Base-by-base conservation (phyloP, 148 eudicot species). In the Chenopodium formosanum region DNA sequence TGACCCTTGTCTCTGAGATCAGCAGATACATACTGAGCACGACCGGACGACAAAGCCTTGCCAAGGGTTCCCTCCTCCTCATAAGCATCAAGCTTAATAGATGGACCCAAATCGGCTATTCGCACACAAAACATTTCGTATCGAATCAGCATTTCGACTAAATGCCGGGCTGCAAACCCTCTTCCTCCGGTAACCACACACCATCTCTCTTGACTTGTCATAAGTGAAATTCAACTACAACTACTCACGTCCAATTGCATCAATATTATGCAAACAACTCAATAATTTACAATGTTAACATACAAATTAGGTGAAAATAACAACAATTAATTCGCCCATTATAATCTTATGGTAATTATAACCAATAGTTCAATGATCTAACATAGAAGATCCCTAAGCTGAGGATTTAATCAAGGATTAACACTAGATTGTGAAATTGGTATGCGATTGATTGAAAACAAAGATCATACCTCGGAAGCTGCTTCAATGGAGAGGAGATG, bases 181-280 rank as follows among this genome's bases (percentile, higher is more conserved):
- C 98, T 88, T 27, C 98, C 98, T n/a, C 97, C 98, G 2, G 98
- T 92, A 75, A 94, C 97, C 79, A 94, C 90, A 83, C 97, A 94
- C 98, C 96, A 94, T 79, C 85, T 88, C 87, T 90, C 91, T 84
- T 87, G 81, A 63, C 60, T 83, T n/a, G 76, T 78, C 88, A 86
- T 67, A 20, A n/a, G 14, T 14, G 58, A 68, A 74, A 67, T 37
- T 63, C n/a, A 50, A 74, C 77, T 74, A 27, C 63, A 47, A 17
- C 52, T 12, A 9, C 52, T 5, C 7, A 40, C 5, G 2, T 60
- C 53, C 75, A 14, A 13, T 70, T 34, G 47, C 73, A 70, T 70
- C 44, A 31, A 11, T 4, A 70, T 70, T 70, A 70, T 7, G 70
- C 70, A 27, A 66, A 56, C 62, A 56, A 17, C 62, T 56, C 62